A percentile compares a stretch with the other conserved stretches of the same genome.
These are phyloP conservation scores for Chrysochromulina tobinii DNA, from an alignment of 78 protist genomes.

Conservation along the genomic window DNA sequence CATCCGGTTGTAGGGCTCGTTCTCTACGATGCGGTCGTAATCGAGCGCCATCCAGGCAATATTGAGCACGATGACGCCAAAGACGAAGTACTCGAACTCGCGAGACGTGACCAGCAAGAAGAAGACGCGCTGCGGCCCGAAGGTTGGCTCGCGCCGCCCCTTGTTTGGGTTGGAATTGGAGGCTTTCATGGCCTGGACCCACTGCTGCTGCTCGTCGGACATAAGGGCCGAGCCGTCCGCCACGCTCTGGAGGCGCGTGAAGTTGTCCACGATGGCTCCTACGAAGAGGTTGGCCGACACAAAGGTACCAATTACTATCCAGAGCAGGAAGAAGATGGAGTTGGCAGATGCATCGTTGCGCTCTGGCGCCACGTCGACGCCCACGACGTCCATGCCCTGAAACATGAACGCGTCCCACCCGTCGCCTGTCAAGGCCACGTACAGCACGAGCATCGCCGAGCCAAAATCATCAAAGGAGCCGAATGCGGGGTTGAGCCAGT, in stretches of 20 bases:
- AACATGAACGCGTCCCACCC: background rate
- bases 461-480: slow-evolving; percentile 19
- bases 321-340: background rate
- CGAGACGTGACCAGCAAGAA: too few relatives aligned
- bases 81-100: background rate
- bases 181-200: background rate
- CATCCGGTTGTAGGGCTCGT: too few relatives aligned
- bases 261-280: background rate
- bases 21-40: background rate
- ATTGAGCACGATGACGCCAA: background rate
- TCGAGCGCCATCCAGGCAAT: background rate
- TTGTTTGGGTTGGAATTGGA: too few relatives aligned
- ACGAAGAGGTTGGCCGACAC: background rate
- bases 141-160: too few relatives aligned
- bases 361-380: background rate
- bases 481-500: background rate
- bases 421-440: background rate
- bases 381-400: background rate
- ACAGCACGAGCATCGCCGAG: background rate
- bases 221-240: background rate
- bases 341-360: background rate
- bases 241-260: background rate
- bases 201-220: background rate
- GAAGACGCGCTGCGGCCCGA: too few relatives aligned
- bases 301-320: background rate